Conservation (phyloP, 2,329 filamentous ascomycete species). For the Neocatenulostroma microsporum region DNA sequence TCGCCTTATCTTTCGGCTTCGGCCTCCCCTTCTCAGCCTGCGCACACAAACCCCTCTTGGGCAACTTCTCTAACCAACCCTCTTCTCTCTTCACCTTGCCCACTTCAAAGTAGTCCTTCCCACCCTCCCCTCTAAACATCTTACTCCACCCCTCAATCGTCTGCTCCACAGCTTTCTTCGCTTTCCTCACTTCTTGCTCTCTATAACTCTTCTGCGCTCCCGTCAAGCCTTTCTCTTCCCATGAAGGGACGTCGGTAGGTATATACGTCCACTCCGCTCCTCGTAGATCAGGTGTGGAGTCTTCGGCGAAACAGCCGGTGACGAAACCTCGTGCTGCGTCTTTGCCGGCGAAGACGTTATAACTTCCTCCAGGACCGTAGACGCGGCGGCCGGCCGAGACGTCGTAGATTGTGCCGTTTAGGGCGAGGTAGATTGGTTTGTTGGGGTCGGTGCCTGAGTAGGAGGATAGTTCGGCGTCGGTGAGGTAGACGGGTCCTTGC, state of each 20-base stretch:
- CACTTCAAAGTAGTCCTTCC: constrained; percentile 72
- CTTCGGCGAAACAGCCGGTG: constrained; percentile 84
- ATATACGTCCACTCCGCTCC: constrained; percentile 82
- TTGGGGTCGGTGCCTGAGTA: constrained; percentile 71
- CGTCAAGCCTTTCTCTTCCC: constrained; percentile 14
- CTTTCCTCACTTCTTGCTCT: constrained; percentile 57
- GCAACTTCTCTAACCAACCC: constrained; percentile 52
- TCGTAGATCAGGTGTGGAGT: constrained; percentile 73
- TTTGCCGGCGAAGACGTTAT: constrained; percentile 75
- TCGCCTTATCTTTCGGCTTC: constrained; percentile 14
- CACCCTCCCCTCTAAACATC: constrained; percentile 63
- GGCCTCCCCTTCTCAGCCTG: constrained; percentile 60
- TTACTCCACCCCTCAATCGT: constrained; percentile 72
- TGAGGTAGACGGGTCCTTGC: constrained; percentile 59
- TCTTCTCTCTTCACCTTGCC: constrained; percentile 61
- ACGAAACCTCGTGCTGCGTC: constrained; percentile 86
- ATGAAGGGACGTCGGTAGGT: constrained; percentile 45
- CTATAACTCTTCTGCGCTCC: constrained; percentile 32
- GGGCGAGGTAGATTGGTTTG: constrained; percentile 79
- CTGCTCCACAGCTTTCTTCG: constrained; percentile 56
- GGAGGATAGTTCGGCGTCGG: constrained; percentile 60
- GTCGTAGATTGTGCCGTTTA: constrained; percentile 83
- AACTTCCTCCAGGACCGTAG: constrained; percentile 67
- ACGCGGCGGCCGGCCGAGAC: constrained; percentile 52
- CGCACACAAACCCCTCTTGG: constrained; percentile 35